Evolutionary conservation across 345 rosid species (phyloP).

Genomic region (Gossypium ekmanianum): DNA sequence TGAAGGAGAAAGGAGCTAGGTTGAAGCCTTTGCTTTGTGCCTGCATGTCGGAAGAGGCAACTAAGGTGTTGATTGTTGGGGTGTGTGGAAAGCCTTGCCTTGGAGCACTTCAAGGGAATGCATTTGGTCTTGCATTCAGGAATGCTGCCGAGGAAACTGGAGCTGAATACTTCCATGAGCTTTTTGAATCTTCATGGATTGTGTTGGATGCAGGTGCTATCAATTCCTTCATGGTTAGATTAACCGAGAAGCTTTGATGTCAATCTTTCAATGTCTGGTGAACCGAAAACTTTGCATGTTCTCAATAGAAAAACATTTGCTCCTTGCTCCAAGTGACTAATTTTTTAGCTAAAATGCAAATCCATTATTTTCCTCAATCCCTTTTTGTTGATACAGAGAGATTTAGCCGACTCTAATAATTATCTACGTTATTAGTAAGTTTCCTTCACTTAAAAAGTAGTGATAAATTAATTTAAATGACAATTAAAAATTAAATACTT

Average conservation of each 20-base stretch:
- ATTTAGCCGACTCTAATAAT: too few relatives aligned
- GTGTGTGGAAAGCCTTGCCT: slow-evolving; percentile 92
- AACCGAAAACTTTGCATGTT: background rate
- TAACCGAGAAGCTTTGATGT: slow-evolving; percentile 54
- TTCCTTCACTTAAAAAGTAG: too few relatives aligned
- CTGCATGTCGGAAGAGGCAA: slow-evolving; percentile 59
- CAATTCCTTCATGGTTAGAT: slow-evolving; percentile 76
- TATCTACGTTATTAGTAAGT: too few relatives aligned
- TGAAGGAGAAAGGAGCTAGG: slow-evolving; percentile 89
- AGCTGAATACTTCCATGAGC: slow-evolving; percentile 82
- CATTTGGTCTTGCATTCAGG: slow-evolving; percentile 62
- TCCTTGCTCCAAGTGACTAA: background rate
- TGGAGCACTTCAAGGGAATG: slow-evolving; percentile 89
- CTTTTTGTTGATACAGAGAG: too few relatives aligned
- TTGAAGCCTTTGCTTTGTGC: slow-evolving; percentile 93
- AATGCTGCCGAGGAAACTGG: slow-evolving; percentile 78
- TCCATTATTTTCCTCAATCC: too few relatives aligned
- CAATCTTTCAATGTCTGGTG: background rate
- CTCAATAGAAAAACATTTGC: background rate
- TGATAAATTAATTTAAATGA: too few relatives aligned
- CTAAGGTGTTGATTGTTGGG: slow-evolving; percentile 79
- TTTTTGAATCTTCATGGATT: slow-evolving; percentile 97
- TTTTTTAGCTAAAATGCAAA: background rate
- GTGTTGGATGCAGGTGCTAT: slow-evolving; percentile 65
- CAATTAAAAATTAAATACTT: too few relatives aligned